Evolutionary conservation across 2,329 filamentous ascomycete genomes (phyloP), one percentile per base, ranked within the genome.

Genomic region (Arthrobotrys conoides): DNA sequence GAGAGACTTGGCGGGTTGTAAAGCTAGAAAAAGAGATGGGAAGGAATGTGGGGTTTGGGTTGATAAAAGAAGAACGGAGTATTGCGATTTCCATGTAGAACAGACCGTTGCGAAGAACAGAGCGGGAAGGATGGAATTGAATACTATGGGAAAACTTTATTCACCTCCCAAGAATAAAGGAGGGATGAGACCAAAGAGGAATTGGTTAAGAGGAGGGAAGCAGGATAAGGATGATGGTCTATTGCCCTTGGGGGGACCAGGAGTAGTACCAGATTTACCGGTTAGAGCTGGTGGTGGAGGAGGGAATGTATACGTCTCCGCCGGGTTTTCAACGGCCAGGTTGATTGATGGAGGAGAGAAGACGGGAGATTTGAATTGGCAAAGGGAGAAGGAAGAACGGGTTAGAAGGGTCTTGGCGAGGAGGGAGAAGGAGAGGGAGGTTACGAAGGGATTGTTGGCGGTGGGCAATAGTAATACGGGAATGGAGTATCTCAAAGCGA

Each of bases 31-130:
- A 83, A 95, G 92, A 82, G 93, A 97, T 83, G 95, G 96, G 46
- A 88, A 92, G 71, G 86, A 88, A 57, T 99, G 96, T 84, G 90
- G 89, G 38, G 86, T 89, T 30, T 99, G 96, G 96, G 88, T 99
- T 76, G 95, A 99, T 84, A 90, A 89, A 80, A 90, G 93, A 67
- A 93, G 94, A 82, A 97, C 94, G 0, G 91, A 97, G 82, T 93
- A 92, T 83, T 99, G 96, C 85, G 94, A 97, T 80, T 99, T 92
- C 81, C 96, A 99, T 84, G 90, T 97, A 81, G 94, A 96, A 81
- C 87, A 93, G 27, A 91, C 93, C 27, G 86, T 98, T 2, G 89
- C 90, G 69, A 94, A 93, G 83, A 89, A 90, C 83, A 87, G 89
- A 33, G 87, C 89, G 10, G 87, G 88, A 0, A 88, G 94, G 41